Evolutionary conservation across 2,329 filamentous ascomycete species (phyloP).

Genomic region (Aspergillus eucalypticola): DNA sequence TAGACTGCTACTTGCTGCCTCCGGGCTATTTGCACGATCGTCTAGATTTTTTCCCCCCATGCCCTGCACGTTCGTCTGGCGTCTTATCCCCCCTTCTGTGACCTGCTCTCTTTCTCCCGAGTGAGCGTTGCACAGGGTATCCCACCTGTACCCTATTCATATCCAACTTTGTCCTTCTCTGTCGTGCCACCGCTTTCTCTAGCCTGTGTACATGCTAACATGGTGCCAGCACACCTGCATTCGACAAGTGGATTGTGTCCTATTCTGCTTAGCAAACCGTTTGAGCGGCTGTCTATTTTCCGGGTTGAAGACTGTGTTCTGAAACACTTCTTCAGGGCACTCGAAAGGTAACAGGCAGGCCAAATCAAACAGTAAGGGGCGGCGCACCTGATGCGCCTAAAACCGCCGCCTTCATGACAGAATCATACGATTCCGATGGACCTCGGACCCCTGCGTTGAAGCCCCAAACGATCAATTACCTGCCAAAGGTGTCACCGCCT

Average conservation of each 20-base stretch:
- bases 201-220: slow-evolving; percentile 1
- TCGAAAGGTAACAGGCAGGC: not conserved
- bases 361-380: slow-evolving; percentile 8
- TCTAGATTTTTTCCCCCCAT: not conserved
- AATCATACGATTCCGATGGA: slow-evolving; percentile 46
- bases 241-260: not conserved
- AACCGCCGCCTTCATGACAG: slow-evolving; percentile 37
- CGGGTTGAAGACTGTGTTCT: not conserved
- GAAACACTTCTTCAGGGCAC: not conserved
- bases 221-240: not conserved
- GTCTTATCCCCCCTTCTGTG: not conserved
- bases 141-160: not conserved
- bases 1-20: not conserved
- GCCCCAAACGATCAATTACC: slow-evolving; percentile 33
- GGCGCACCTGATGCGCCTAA: slow-evolving; percentile 32
- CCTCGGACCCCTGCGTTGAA: slow-evolving; percentile 41
- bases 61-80: not conserved
- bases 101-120: not conserved
- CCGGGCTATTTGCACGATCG: not conserved
- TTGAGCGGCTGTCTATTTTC: not conserved
- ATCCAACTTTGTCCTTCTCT: not conserved
- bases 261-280: not conserved
- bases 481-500: slow-evolving; percentile 32
- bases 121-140: not conserved
- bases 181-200: not conserved